Base-by-base conservation (phyloP, 2,329 filamentous ascomycete genomes). In the Aspergillus floridensis region DNA sequence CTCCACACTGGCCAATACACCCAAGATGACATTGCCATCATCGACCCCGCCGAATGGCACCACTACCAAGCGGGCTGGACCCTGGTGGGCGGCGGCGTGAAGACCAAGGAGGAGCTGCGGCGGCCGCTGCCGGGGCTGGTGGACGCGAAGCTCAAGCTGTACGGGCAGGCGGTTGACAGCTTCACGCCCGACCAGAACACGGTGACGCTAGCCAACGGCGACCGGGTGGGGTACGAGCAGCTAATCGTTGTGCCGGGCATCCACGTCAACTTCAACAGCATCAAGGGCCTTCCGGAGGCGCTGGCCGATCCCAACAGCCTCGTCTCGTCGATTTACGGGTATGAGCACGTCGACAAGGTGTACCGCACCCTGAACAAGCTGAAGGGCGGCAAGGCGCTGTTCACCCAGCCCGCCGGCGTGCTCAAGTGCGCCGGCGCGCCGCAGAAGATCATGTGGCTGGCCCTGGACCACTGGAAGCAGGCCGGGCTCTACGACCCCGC, bases 41-140 rank as follows among this genome's bases (percentile, higher is more conserved):
- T 89, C 48, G 87, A 89, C 63, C 87, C 87, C 0, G 80, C 86
- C 0, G 70, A 75, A 63, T 86, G 81, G 79, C 86, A 89, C 68
- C 80, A 89, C 74, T 89, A 88, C 70, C 87, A 89, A 71, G 86
- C 87, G 1, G 87, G 87, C 56, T 89, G 86, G 86, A 89, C 87
- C 2, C 78, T 89, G 1, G 87, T 89, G 2, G 87, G 86, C 48
- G 86, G 84, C 44, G 87, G 87, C 3, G 78, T 89, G 44, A 88
- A 88, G 73, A 81, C 77, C 50, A 86, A 86, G 68, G 77, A 87
- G 63, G 81, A 87, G 24, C 74, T 89, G 58, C 80, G 81, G 50
- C 73, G 76, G 58, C 82, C 81, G 1, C 69, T 88, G 44, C 66
- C 75, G 4, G 74, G 74, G 51, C 69, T 89, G 52, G 72, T 89